Evolutionary conservation across 1,284 basidiomycete species (phyloP).

Genomic region (Trametes versicolor): DNA sequence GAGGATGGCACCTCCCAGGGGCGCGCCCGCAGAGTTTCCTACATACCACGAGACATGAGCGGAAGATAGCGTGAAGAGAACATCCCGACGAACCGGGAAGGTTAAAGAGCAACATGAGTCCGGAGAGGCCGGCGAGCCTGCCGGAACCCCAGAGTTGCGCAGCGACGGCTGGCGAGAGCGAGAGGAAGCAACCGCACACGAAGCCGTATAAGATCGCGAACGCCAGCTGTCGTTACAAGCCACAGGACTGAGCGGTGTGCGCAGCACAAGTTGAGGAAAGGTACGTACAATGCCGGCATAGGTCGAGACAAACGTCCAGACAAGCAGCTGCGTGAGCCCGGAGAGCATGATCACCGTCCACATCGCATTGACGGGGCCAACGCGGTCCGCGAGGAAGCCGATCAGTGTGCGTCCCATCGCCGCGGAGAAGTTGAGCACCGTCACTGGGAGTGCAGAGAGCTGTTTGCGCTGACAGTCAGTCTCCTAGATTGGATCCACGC

Average conservation of each 20-base stretch:
- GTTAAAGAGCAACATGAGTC: constrained; percentile 34
- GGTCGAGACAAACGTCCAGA: constrained; percentile 35
- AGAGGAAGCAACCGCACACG: constrained; percentile 40
- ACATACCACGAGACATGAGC: neutral
- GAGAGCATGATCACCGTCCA: constrained; percentile 32
- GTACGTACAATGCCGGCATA: constrained; percentile 35
- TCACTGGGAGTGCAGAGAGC: constrained; percentile 32
- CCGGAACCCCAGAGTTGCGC: constrained; percentile 35
- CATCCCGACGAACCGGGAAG: constrained; percentile 29
- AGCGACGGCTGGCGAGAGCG: constrained; percentile 36
- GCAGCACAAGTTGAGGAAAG: neutral
- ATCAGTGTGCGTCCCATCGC: constrained; percentile 31
- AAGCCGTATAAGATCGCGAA: constrained; percentile 42
- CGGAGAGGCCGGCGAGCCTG: constrained; percentile 33
- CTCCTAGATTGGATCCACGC: neutral
- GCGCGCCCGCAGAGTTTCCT: constrained; percentile 33
- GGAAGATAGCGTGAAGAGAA: neutral
- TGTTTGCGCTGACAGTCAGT: constrained; percentile 1
- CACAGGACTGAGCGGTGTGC: neutral
- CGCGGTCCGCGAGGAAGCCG: constrained; percentile 34
- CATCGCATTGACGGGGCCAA: constrained; percentile 36
- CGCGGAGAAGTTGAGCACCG: constrained; percentile 35
- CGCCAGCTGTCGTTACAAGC: neutral
- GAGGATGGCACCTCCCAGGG: constrained; percentile 32
- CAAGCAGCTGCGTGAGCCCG: constrained; percentile 33